These are phyloP conservation scores for Talaromyces albobiverticillius DNA, from an alignment of 2,329 filamentous ascomycete species.

Conservation along the genomic window DNA sequence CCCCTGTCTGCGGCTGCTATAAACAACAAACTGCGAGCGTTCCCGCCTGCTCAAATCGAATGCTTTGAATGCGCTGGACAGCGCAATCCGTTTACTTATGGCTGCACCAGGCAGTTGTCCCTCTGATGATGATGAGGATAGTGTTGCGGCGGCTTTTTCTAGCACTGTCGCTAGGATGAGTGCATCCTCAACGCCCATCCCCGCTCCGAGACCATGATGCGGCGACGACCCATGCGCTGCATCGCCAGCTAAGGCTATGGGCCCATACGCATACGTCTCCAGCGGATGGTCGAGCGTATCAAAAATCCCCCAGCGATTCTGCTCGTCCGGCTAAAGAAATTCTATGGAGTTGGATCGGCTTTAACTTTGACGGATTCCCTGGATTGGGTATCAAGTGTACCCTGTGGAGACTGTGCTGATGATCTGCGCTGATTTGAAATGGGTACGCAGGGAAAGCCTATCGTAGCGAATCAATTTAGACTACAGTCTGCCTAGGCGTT, in stretches of 20 bases:
- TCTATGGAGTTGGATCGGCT: too few species aligned
- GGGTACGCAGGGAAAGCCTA: too few species aligned
- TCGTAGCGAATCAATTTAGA: too few species aligned
- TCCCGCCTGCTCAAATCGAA: constrained; percentile 40
- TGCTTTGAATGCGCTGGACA: constrained; percentile 30
- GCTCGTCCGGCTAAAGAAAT: constrained; percentile 4
- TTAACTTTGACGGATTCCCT: too few species aligned
- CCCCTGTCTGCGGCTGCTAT: constrained; percentile 29
- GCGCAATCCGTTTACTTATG: background rate
- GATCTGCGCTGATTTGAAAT: too few species aligned
- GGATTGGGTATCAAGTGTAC: too few species aligned
- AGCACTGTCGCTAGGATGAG: constrained; percentile 18
- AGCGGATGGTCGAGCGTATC: constrained; percentile 4
- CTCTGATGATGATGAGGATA: too few species aligned
- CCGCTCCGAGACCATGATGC: constrained; percentile 27
- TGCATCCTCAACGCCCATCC: constrained; percentile 26
- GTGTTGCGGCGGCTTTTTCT: constrained; percentile 6
- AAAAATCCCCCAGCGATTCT: constrained; percentile 2
- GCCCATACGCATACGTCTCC: background rate
- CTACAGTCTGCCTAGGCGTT: too few species aligned
- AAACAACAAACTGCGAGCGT: constrained; percentile 46
- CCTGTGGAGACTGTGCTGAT: too few species aligned
- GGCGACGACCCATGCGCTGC: constrained; percentile 27
- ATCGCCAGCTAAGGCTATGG: constrained; percentile 21
- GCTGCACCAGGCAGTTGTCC: background rate